Evolutionary conservation across 2,329 filamentous ascomycete genomes (phyloP).

Genomic region (Botryosphaeria dothidea): DNA sequence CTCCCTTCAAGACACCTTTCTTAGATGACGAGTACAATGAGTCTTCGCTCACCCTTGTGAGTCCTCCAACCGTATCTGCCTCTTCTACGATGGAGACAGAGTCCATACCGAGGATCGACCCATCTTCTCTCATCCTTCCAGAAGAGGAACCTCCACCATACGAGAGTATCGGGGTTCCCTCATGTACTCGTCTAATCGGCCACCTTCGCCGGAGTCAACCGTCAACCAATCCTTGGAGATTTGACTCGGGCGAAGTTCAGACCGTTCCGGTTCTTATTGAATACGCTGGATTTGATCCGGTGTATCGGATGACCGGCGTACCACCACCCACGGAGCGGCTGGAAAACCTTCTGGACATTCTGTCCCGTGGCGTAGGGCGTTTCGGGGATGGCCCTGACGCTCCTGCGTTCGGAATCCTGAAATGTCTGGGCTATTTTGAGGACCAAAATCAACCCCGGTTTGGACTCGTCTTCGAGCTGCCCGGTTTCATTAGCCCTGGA

Average conservation of each 20-base stretch:
- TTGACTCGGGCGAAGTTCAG: slow-evolving; percentile 33
- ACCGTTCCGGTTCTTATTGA: slow-evolving; percentile 67
- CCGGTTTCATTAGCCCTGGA: slow-evolving; percentile 50
- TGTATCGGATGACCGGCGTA: slow-evolving; percentile 50
- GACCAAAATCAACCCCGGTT: slow-evolving; percentile 69
- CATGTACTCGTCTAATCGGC: slow-evolving; percentile 48
- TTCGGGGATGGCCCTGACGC: slow-evolving; percentile 32
- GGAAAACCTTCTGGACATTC: slow-evolving; percentile 40
- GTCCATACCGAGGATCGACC: slow-evolving; percentile 44
- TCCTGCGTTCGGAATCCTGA: slow-evolving; percentile 49
- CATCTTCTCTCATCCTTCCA: slow-evolving; percentile 44
- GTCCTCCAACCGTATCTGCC: slow-evolving; percentile 31
- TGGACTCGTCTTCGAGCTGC: slow-evolving; percentile 74
- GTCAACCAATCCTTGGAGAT: slow-evolving; percentile 40
- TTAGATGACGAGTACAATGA: slow-evolving; percentile 30
- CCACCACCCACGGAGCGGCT: slow-evolving; percentile 48
- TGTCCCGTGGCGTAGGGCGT: slow-evolving; percentile 23
- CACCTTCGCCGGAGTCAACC: slow-evolving; percentile 35
- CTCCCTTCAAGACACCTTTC: slow-evolving; percentile 8
- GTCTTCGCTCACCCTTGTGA: slow-evolving; percentile 47
- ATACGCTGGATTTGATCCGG: slow-evolving; percentile 58
- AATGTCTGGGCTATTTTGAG: slow-evolving; percentile 70
- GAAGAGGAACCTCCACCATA: slow-evolving; percentile 52
- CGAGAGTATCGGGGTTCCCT: slow-evolving; percentile 46
- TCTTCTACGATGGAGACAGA: slow-evolving; percentile 1